Percentiles rank a stretch among this genome's conserved stretches.
These are phyloP conservation scores for Piromyces sp. DNA, from an alignment of 192 early-diverging fungal genomes.

Conservation along the genomic window DNA sequence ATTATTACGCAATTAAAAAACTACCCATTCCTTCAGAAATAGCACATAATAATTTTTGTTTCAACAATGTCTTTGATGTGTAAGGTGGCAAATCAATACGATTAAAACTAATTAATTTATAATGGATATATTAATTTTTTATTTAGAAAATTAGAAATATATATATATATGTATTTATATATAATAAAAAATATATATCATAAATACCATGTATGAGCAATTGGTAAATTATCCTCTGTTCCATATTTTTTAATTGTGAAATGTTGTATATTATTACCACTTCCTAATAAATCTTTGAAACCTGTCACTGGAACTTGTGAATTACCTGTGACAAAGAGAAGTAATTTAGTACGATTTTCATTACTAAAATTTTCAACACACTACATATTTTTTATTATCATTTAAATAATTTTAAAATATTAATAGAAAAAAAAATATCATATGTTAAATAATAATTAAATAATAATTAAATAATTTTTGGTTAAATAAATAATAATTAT, in stretches of 20 bases:
- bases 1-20: too few relatives aligned
- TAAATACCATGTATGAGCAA: slow-evolving; percentile 76
- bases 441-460: too few relatives aligned
- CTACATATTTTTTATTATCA: slow-evolving; percentile 3
- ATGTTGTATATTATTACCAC: slow-evolving; percentile 65
- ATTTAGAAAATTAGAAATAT: too few relatives aligned
- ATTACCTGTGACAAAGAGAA: slow-evolving; percentile 95
- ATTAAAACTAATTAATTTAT: slow-evolving; percentile 53
- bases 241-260: slow-evolving; percentile 95
- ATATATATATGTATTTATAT: too few relatives aligned
- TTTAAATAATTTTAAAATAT: too few relatives aligned
- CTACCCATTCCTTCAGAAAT: too few relatives aligned
- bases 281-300: slow-evolving; percentile 93
- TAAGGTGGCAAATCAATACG: slow-evolving; percentile 92
- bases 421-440: too few relatives aligned
- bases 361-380: slow-evolving; percentile 68
- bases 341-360: slow-evolving; percentile 81
- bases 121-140: too few relatives aligned
- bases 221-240: slow-evolving; percentile 69
- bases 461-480: too few relatives aligned
- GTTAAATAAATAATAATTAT: too few relatives aligned
- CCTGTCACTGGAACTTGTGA: slow-evolving; percentile 96
- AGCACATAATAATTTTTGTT: too few relatives aligned
- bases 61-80: slow-evolving; percentile 1
- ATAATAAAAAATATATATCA: too few relatives aligned